Base-by-base conservation (phyloP, 2,329 filamentous ascomycete genomes). In the Gnomoniopsis smithogilvyi region DNA sequence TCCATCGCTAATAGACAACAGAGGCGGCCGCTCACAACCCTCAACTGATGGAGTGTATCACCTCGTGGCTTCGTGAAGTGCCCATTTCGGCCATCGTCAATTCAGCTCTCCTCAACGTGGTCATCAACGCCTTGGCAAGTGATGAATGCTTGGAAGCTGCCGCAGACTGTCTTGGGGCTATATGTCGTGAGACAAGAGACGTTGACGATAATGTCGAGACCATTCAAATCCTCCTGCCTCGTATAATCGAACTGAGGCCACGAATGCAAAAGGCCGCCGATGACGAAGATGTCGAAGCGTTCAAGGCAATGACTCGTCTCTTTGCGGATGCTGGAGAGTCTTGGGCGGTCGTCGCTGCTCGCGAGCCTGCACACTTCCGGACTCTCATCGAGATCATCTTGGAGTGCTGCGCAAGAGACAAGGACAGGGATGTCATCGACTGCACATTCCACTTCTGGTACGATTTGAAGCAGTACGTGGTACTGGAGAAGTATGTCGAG, bases 401-500 rank as follows among this genome's bases (percentile, higher is more conserved):
- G n/a, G 93, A 98, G 75, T 96, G 92, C 69, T 93, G 91, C 62
- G 85, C 89, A 12, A 84, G 90, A 65, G 95, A 99, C 72, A 87
- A 87, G 70, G 94, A 97, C 56, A 86, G 90, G 62, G 95, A 99
- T 65, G 92, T 93, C 4, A 92, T 99, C 63, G 91, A 92, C 56
- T 87, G 95, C 68, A 99, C 96, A 0, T 99, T 99, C 75, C 87
- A 86, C 65, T 98, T 99, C 77, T 99, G 95, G 95, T 98, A 96
- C 71, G 95, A 99, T 70, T 82, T 99, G 50, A 99, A 99, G 79
- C 92, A 97, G 72, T 97, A 96, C 71, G 81, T 99, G 51, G 92
- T 93, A 1, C 75, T 99, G 55, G 94, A 98, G 38, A 89, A 89
- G 65, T 99, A 97, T 71, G 90, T 91, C 54, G 84, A 92, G 67